Conservation (phyloP, 331 rosid species). For the Quercus lobata region DNA sequence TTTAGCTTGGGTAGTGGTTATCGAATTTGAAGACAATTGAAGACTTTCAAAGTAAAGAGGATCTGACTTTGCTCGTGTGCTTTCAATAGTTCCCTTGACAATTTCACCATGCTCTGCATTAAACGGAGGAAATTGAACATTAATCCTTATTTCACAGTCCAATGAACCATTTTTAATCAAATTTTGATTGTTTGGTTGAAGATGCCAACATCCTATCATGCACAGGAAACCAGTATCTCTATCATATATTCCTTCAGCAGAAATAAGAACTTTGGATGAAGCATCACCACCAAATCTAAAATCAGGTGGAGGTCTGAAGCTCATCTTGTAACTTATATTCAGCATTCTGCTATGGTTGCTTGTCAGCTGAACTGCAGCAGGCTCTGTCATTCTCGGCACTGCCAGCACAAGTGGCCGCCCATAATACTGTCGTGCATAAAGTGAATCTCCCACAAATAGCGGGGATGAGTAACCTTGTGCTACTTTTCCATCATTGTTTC, state of each 20-base stretch:
- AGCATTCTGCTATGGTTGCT: slow-evolving; percentile 17
- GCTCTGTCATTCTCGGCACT: slow-evolving; percentile 5
- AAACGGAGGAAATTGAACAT: slow-evolving; percentile 62
- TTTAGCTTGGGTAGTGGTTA: slow-evolving; percentile 51
- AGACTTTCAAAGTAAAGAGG: slow-evolving; percentile 60
- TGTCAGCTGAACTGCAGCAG: slow-evolving; percentile 4
- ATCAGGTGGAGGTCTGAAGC: slow-evolving; percentile 35
- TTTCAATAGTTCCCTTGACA: slow-evolving; percentile 65
- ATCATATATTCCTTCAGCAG: slow-evolving; percentile 79
- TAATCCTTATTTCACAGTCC: slow-evolving; percentile 66
- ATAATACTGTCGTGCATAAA: slow-evolving; percentile 25
- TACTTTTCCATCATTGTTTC: slow-evolving; percentile 50
- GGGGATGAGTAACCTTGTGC: slow-evolving; percentile 60
- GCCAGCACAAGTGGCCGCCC: slow-evolving; percentile 18
- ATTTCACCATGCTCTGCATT: slow-evolving; percentile 34
- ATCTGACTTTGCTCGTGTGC: slow-evolving; percentile 57
- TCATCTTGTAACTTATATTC: slow-evolving; percentile 63
- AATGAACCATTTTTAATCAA: slow-evolving; percentile 37
- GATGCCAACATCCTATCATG: slow-evolving; percentile 71
- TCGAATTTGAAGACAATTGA: slow-evolving; percentile 50
- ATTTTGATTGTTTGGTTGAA: slow-evolving; percentile 31
- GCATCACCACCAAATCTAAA: slow-evolving; percentile 33
- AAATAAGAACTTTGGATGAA: slow-evolving; percentile 35
- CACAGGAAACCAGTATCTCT: slow-evolving; percentile 58
- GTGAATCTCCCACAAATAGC: slow-evolving; percentile 50